Base-by-base conservation (phyloP, 805 yeast species). In the Suhomyces sp. region DNA sequence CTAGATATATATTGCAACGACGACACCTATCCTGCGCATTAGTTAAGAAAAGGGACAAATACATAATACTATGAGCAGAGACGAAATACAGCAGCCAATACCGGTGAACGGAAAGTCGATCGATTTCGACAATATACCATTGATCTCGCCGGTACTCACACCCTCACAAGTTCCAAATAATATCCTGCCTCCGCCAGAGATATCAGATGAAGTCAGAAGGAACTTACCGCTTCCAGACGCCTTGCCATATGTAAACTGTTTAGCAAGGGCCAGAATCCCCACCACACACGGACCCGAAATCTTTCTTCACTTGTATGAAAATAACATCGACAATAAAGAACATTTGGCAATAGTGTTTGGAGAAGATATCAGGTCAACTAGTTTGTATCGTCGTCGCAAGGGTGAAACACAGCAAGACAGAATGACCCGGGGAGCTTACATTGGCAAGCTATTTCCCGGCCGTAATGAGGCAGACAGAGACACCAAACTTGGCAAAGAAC, bases 341-440 rank as follows among this genome's bases (percentile, higher is more conserved):
- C 99, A 94, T 71, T 73, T 94, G 62, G 99, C 99, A 5, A 93
- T 94, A 54, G 99, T 94, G 4, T 93, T 94, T 72, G 97, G 98
- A 8, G 96, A 90, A 63, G 87, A 88, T 59, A 86, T 94, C 50
- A 79, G 97, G 59, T 90, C 97, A 2, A 78, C 80, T 63, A 76
- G 90, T 3, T 73, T 94, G 48, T 94, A 83, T 71, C 79, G 73
- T 45, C 72, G 72, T 48, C 73, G 89, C 50, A 73, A 73, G 0
- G 82, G 83, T 45, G 99, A 94, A 57, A 77, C 96, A 0, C 97
- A 91, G 69, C 86, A 83, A 61, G 97, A 90, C 67, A 72, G 99
- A 60, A 94, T 94, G 97, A 91, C 96, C n/a, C 80, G 99, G 60
- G 99, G 99, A 26, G 99, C 99, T 0, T 94, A 94, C 61, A 83